Base-by-base conservation (phyloP, 78 protist genomes). In the Planoprotostelium fungivorum region DNA sequence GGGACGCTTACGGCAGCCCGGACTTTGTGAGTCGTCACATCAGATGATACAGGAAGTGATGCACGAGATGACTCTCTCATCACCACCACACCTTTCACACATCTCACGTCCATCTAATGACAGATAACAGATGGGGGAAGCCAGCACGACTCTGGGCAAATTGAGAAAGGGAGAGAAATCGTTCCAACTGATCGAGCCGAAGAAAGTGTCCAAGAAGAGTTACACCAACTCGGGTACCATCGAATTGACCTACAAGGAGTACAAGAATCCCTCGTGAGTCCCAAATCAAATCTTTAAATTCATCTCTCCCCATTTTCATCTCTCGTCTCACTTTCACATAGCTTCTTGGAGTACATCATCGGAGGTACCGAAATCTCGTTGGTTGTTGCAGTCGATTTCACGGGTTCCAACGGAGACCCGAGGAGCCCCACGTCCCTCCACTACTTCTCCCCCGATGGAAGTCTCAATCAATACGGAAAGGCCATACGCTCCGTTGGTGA, bases 341-440 rank as follows among this genome's bases (percentile, higher is more conserved):
- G 86, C 29, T 93, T 96, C 38, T 29, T 97, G 85, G 98, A 97
- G 23, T 97, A 93, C 88, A 28, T 96, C 36, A 34, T 29, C 25
- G 94, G 95, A 35, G 97, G 97, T 9, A 51, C 88, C 83, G 93
- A 96, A 87, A 5, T 97, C 31, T 31, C 34, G n/a, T 85, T 95
- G 38, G 28, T 87, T 10, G 91, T 93, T 29, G 99, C 96, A 36
- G 93, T 98, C 84, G 99, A 98, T 90, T 98, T 96, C 92, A 98
- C 99, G 0, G 97, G 90, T 1, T 83, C 91, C 35, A 98, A 98
- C 86, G 95, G 87, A 29, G 34, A 84, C 36, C 85, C 92, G 38
- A 23, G 0, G 0, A 1, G n/a, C 36, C 38, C 84, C 0, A n/a
- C 34, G n/a, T 63, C 89, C 35, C 35, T 92, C 16, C 95, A 89